Percentiles rank a stretch among this genome's conserved stretches.
Evolutionary conservation across 768 basidiomycete species (phyloP).

Genomic region (Agrocybe pediades): DNA sequence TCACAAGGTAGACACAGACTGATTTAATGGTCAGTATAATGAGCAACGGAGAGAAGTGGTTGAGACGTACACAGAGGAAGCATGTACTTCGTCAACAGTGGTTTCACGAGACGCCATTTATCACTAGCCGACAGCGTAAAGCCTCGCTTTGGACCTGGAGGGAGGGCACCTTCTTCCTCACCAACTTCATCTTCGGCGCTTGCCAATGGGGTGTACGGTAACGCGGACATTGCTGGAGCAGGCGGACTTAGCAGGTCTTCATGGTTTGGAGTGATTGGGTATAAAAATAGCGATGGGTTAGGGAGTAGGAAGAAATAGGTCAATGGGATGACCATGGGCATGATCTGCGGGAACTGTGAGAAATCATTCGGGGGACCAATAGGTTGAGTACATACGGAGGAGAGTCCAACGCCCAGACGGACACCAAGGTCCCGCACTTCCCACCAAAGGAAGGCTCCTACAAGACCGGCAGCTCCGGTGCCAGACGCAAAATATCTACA

Average conservation of each 20-base stretch:
- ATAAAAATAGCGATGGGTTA: slow-evolving; percentile 48
- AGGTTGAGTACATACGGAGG: slow-evolving; percentile 56
- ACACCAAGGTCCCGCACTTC: slow-evolving; percentile 85
- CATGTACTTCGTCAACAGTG: slow-evolving; percentile 85
- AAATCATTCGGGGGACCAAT: neutral
- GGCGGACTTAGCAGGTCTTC: slow-evolving; percentile 37
- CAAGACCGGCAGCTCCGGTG: slow-evolving; percentile 92
- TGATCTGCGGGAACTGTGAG: slow-evolving; percentile 47
- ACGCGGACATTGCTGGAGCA: slow-evolving; percentile 25
- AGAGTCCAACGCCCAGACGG: slow-evolving; percentile 77
- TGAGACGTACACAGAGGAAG: slow-evolving; percentile 78
- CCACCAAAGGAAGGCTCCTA: slow-evolving; percentile 96
- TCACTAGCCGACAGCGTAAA: slow-evolving; percentile 65
- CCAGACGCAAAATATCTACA: slow-evolving; percentile 88
- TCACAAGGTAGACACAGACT: slow-evolving; percentile 49
- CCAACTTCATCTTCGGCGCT: slow-evolving; percentile 39
- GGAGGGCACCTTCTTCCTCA: slow-evolving; percentile 41
- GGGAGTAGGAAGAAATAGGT: slow-evolving; percentile 83
- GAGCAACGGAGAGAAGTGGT: neutral
- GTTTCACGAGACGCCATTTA: slow-evolving; percentile 81
- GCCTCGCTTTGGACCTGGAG: slow-evolving; percentile 39
- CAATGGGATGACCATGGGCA: slow-evolving; percentile 80
- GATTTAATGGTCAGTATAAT: neutral
- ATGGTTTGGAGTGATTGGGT: slow-evolving; percentile 35
- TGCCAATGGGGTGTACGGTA: slow-evolving; percentile 49